A percentile compares a stretch with the other conserved stretches of the same genome.
Conservation (phyloP, 108 stramenopile species). For the Cylindrotheca closterium region DNA sequence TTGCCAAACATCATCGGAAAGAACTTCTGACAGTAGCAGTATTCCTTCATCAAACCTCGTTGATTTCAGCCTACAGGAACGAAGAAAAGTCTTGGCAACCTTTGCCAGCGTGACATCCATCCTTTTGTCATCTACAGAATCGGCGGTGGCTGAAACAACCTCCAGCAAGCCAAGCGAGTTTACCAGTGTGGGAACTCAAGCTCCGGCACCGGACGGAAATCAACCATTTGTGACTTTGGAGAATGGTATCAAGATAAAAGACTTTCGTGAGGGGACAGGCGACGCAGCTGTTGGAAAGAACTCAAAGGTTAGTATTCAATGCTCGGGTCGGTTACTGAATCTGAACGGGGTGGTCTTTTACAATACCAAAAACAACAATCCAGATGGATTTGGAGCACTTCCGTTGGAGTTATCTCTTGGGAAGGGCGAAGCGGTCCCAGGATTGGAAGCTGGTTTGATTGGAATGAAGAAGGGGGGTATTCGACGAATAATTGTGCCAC, state of each 20-base stretch:
- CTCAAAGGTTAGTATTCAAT: slow-evolving; percentile 45
- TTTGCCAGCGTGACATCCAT: not conserved
- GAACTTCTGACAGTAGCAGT: no score
- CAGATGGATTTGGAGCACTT: slow-evolving; percentile 68
- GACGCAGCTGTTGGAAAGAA: slow-evolving; percentile 21
- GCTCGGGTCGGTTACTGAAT: slow-evolving; percentile 61
- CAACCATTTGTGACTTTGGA: slow-evolving; percentile 43
- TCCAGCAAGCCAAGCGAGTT: slow-evolving; percentile 50
- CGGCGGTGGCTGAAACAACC: not conserved
- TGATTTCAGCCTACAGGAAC: not conserved
- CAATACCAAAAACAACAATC: slow-evolving; percentile 70
- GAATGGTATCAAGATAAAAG: slow-evolving; percentile 69
- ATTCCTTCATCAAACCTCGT: no score
- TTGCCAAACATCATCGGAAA: no score
- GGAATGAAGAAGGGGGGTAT: slow-evolving; percentile 60
- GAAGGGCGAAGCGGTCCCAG: slow-evolving; percentile 54
- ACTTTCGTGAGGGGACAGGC: slow-evolving; percentile 43
- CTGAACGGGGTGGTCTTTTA: slow-evolving; percentile 74
- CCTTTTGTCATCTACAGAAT: not conserved
- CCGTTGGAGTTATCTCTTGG: slow-evolving; percentile 53
- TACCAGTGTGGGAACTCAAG: slow-evolving; percentile 50
- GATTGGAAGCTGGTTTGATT: slow-evolving; percentile 54
- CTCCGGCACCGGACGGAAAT: slow-evolving; percentile 40
- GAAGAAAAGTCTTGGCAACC: not conserved
- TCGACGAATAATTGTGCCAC: slow-evolving; percentile 62